These are phyloP conservation scores for Trichophyton rubrum DNA, from an alignment of 2,329 filamentous ascomycete species.

Conservation along the genomic window DNA sequence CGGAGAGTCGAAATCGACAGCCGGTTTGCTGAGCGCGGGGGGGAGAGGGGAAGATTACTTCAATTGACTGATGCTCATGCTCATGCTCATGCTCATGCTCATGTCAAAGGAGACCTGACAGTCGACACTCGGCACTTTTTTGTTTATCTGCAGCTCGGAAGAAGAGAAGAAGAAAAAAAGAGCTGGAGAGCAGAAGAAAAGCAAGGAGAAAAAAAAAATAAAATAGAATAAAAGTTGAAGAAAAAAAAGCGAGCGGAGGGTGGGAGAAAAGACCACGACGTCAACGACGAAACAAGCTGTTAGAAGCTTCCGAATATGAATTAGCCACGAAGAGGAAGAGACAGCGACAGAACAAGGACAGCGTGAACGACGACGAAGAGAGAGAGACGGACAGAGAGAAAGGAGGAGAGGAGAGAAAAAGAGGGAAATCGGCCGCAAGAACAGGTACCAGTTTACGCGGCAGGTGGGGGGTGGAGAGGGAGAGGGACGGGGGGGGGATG, in stretches of 20 bases:
- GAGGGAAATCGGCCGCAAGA: conserved; percentile 9
- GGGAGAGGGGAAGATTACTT: background rate
- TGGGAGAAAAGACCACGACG: background rate
- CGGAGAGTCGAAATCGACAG: background rate
- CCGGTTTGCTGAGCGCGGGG: background rate
- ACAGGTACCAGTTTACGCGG: background rate
- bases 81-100: conserved; percentile 2
- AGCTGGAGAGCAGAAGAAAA: background rate
- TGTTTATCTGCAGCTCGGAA: background rate
- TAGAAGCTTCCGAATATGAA: conserved; percentile 4
- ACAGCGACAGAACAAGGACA: background rate
- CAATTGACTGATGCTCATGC: conserved; percentile 9
- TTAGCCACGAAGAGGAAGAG: background rate
- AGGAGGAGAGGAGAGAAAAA: conserved; percentile 8
- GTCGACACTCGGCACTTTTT: background rate
- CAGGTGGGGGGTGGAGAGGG: conserved; percentile 9
- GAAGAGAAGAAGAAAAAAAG: background rate
- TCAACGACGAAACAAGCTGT: background rate
- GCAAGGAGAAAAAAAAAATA: background rate
- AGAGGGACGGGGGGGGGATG: conserved; percentile 8
- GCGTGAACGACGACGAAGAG: conserved; percentile 4
- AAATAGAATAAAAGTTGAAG: background rate
- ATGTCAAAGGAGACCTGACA: conserved; percentile 3
- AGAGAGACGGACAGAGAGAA: background rate
- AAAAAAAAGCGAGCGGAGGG: background rate